Evolutionary conservation across 2,329 filamentous ascomycete genomes (phyloP).

Genomic region (Didymella keratinophila): DNA sequence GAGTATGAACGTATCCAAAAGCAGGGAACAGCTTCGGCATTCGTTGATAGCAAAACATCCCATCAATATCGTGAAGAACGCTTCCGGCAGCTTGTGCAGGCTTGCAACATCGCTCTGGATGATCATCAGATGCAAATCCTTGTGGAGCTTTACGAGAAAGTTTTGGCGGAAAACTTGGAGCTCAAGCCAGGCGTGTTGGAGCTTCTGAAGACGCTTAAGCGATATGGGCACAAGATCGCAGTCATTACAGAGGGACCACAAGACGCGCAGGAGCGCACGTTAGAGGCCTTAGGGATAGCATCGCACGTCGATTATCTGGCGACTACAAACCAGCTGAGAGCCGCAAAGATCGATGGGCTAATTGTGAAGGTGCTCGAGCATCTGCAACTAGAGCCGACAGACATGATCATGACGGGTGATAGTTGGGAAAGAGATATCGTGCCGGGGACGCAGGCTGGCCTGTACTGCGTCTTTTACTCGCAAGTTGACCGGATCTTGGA

Average conservation of each 20-base stretch:
- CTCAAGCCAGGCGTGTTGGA: slow-evolving; percentile 47
- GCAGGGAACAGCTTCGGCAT: slow-evolving; percentile 51
- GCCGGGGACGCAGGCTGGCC: slow-evolving; percentile 19
- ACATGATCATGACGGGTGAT: slow-evolving; percentile 27
- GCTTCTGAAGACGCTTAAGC: slow-evolving; percentile 48
- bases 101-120: too few species aligned
- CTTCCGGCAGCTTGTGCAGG: slow-evolving; percentile 33
- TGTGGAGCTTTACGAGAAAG: too few species aligned
- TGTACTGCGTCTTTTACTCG: slow-evolving; percentile 7
- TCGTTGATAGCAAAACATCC: slow-evolving; percentile 56
- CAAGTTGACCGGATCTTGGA: not conserved
- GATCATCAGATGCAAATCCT: too few species aligned
- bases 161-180: too few species aligned
- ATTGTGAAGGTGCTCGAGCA: slow-evolving; percentile 14
- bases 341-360: too few species aligned
- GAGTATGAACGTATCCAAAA: slow-evolving; percentile 49
- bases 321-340: slow-evolving; percentile 45
- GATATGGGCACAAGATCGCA: slow-evolving; percentile 51
- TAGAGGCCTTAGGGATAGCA: slow-evolving; percentile 45
- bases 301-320: slow-evolving; percentile 42
- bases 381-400: slow-evolving; percentile 20
- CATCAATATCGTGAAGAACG: slow-evolving; percentile 54
- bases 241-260: slow-evolving; percentile 59
- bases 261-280: slow-evolving; percentile 57
- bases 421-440: slow-evolving; percentile 24